Conservation (phyloP, 2,329 filamentous ascomycete genomes). For the Fusarium pseudograminearum region DNA sequence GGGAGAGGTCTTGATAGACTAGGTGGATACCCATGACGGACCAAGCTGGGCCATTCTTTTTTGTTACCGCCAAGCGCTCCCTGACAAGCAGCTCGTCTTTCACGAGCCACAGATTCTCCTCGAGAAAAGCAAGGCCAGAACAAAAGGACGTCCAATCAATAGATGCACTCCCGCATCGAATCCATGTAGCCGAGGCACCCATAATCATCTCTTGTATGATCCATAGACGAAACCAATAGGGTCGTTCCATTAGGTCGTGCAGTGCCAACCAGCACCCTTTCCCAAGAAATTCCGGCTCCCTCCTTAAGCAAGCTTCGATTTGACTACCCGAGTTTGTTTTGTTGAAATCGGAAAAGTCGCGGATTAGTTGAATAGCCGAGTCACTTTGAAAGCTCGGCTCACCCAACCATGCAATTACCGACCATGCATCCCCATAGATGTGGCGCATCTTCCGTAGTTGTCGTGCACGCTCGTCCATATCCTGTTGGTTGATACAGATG, state of each 20-base stretch:
- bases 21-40: neutral
- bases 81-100: neutral
- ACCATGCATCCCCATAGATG: neutral
- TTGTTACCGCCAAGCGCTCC: neutral
- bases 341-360: neutral
- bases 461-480: neutral
- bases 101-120: neutral
- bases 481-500: neutral
- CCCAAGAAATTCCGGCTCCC: neutral
- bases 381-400: neutral
- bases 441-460: neutral
- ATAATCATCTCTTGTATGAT: neutral
- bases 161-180: neutral
- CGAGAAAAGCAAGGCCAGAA: neutral
- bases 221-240: neutral
- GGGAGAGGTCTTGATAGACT: neutral
- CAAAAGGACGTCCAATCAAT: neutral
- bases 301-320: neutral
- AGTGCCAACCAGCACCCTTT: neutral
- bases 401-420: neutral
- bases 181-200: neutral
- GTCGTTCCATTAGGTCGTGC: fast-evolving
- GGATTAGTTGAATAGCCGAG: neutral
- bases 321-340: neutral
- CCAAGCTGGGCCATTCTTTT: neutral